Evolutionary conservation across 1,139 yeast species (phyloP), one percentile per base, ranked within the genome.

Genomic region (Tardiomyces blankii): DNA sequence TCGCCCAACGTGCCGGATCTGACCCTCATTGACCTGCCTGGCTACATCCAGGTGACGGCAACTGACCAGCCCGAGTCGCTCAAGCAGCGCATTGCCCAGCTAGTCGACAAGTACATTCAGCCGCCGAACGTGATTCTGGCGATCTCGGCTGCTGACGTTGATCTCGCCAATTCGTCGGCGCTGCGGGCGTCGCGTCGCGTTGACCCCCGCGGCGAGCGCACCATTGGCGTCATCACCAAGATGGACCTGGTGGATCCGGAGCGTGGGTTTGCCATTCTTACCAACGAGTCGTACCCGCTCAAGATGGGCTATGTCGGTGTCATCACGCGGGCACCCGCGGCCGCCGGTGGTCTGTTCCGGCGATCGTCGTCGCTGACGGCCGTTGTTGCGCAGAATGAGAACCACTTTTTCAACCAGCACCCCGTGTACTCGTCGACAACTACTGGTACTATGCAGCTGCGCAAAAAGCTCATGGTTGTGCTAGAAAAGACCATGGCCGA

Each of bases 271-370:
- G 73, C 70, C 8, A 77, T 86, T 33, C 69, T 93, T 48, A 73
- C 76, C 33, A 89, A 91, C 64, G 78, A 74, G 51, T 85, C 82
- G 58, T 93, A 91, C 56, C 97, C 98, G 0, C 70, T 93, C 50
- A 80, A 75, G 57, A 85, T 91, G 93, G 99, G 99, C 0, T 93
- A 93, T 61, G 97, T 93, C 32, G 98, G 98, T 45, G 98, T 93
- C 14, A 82, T 93, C 18, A 87, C 97, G 2, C 82, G 78, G 54
- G 75, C 87, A 0, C 94, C 95, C 1, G 46, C 64, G 3, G 44
- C 54, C 12, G 54, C 56, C 14, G 49, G 59, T n/a, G 65, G 69
- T 2, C 51, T 67, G 40, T 63, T 59, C 50, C 60, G 64, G 21
- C 51, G 60, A 42, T 48, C 50, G 44, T 44, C 58, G 2, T n/a